These are phyloP conservation scores for Hyaloscypha finlandica DNA, from an alignment of 495 filamentous ascomycete genomes.

Conservation along the genomic window DNA sequence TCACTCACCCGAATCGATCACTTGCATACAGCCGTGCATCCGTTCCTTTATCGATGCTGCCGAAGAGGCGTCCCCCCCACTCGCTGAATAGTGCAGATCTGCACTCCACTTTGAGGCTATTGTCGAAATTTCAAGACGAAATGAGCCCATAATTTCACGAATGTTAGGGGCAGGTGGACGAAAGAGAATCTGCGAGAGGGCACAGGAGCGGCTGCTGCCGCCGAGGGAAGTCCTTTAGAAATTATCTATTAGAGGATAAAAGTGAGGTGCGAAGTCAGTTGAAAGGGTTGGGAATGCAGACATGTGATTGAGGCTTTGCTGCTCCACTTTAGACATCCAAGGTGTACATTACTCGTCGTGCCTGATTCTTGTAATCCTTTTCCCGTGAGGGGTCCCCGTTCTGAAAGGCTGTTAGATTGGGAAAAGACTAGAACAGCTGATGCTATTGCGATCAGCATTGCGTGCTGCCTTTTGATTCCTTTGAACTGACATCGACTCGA, in stretches of 20 bases:
- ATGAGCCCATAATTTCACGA: too few relatives aligned
- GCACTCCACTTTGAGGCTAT: background rate
- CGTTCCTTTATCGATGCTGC: slow-evolving; percentile 25
- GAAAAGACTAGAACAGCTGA: background rate
- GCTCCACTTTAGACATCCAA: background rate
- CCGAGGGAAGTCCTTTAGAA: background rate
- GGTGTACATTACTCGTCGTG: background rate
- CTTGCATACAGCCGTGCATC: slow-evolving; percentile 31
- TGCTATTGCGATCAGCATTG: background rate
- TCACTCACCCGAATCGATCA: slow-evolving; percentile 18
- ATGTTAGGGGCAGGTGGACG: too few relatives aligned
- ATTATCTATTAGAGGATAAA: background rate
- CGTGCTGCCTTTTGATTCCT: background rate
- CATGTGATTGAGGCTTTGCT: slow-evolving; percentile 1
- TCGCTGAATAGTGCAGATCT: background rate
- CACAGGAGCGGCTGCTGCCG: background rate
- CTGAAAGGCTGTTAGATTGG: background rate
- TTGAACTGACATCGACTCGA: background rate
- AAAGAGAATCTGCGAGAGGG: too few relatives aligned
- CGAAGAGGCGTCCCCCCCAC: background rate
- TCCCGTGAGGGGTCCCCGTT: background rate
- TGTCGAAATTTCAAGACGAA: background rate
- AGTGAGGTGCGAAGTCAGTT: too few relatives aligned
- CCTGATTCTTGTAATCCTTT: background rate
- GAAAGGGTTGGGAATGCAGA: background rate